A percentile compares a stretch with the other conserved stretches of the same genome.
Evolutionary conservation across 257 asterid genomes (phyloP).

Genomic region (Salvia rosmarinus): DNA sequence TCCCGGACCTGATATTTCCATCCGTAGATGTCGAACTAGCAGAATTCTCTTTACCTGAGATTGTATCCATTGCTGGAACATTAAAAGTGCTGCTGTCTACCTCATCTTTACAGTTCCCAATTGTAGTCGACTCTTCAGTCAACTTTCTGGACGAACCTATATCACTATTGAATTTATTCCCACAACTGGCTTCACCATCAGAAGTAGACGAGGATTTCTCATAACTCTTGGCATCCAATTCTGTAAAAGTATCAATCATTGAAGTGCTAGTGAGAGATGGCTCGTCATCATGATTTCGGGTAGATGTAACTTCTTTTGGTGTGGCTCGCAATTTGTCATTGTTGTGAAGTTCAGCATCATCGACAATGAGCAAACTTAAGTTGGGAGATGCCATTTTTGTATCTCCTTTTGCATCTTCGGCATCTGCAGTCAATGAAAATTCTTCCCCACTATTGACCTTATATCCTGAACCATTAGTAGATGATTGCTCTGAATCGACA

Average conservation of each 20-base stretch:
- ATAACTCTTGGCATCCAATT: not conserved
- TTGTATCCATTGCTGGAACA: slow-evolving; percentile 37
- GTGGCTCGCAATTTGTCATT: slow-evolving; percentile 24
- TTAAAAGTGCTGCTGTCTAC: slow-evolving; percentile 31
- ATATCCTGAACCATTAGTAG: slow-evolving; percentile 34
- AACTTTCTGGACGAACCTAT: slow-evolving; percentile 15
- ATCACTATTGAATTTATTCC: slow-evolving; percentile 10
- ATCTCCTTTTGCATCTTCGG: slow-evolving; percentile 39
- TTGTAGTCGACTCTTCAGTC: slow-evolving; percentile 32
- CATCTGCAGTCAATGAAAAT: slow-evolving; percentile 25
- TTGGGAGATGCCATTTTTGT: slow-evolving; percentile 37
- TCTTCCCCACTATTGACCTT: slow-evolving; percentile 39
- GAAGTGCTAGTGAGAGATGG: slow-evolving; percentile 24
- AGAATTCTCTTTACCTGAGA: slow-evolving; percentile 29
- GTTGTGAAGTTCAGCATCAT: slow-evolving; percentile 41
- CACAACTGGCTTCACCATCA: slow-evolving; percentile 42
- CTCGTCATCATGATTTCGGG: slow-evolving; percentile 22
- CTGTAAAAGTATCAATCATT: slow-evolving; percentile 11
- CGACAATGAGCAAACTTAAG: slow-evolving; percentile 37
- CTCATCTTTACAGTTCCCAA: slow-evolving; percentile 32
- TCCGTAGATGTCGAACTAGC: slow-evolving; percentile 30
- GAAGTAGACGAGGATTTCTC: slow-evolving; percentile 30
- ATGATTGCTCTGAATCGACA: slow-evolving; percentile 41
- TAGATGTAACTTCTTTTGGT: slow-evolving; percentile 36
- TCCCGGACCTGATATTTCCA: slow-evolving; percentile 28